Conservation (phyloP, 2,329 filamentous ascomycete species). For the Xylariaceae sp. region DNA sequence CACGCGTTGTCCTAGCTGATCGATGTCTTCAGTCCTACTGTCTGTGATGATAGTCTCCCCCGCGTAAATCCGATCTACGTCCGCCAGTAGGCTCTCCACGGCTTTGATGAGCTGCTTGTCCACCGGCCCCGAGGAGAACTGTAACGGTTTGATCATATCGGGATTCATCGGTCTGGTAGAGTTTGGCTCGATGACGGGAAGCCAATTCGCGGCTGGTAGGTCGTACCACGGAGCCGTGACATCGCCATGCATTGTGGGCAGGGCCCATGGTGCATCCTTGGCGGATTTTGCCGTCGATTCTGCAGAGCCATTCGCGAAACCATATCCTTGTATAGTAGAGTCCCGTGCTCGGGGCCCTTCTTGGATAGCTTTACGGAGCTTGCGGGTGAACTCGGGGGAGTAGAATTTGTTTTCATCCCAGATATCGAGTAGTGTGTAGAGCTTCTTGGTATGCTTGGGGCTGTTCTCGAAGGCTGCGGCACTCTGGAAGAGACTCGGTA, state of each 20-base stretch:
- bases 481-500: slow-evolving; percentile 59
- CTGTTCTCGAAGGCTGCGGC: slow-evolving; percentile 55
- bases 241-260: slow-evolving; percentile 78
- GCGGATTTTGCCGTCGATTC: slow-evolving; percentile 34
- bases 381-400: slow-evolving; percentile 46
- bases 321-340: slow-evolving; percentile 14
- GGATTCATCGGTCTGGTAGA: slow-evolving; percentile 71
- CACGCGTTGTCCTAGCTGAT: slow-evolving; percentile 69
- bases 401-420: slow-evolving; percentile 70
- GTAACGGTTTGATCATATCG: slow-evolving; percentile 65
- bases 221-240: slow-evolving; percentile 72
- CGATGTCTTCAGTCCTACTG: slow-evolving; percentile 57
- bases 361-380: slow-evolving; percentile 56
- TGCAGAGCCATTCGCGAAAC: slow-evolving; percentile 21
- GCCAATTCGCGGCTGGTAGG: slow-evolving; percentile 74
- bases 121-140: slow-evolving; percentile 64
- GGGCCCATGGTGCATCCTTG: slow-evolving; percentile 61
- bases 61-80: slow-evolving; percentile 66
- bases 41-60: slow-evolving; percentile 44
- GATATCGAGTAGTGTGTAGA: slow-evolving; percentile 60
- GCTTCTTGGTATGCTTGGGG: slow-evolving; percentile 62
- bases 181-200: slow-evolving; percentile 74
- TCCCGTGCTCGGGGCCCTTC: slow-evolving; percentile 29
- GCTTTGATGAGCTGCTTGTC: slow-evolving; percentile 62
- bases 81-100: slow-evolving; percentile 66